Conservation (phyloP, 169 alveolate species). For the Eimeria acervulina region DNA sequence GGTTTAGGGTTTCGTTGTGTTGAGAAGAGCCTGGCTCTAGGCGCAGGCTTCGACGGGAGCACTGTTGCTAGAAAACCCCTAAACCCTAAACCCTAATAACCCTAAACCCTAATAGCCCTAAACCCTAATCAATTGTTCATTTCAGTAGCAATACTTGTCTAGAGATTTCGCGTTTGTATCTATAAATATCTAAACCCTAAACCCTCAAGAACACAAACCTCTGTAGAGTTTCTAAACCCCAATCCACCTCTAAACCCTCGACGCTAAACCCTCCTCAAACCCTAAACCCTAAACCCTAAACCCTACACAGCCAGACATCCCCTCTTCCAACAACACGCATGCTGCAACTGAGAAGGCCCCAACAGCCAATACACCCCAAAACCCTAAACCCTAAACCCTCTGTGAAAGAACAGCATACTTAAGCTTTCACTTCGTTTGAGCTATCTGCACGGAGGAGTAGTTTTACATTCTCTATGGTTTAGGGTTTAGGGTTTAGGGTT, state of each 20-base stretch:
- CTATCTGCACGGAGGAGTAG: neutral
- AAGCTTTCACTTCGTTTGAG: neutral
- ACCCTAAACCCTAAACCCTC: neutral
- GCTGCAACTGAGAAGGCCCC: no score
- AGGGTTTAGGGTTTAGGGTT: constrained; percentile 39
- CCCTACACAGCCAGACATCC: no score
- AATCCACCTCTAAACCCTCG: neutral
- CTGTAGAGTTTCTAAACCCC: neutral
- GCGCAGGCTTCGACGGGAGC: no score
- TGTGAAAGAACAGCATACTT: no score
- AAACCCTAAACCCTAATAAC: neutral
- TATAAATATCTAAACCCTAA: neutral
- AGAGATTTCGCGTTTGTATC: neutral
- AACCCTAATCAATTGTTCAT: neutral
- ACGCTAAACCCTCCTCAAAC: neutral
- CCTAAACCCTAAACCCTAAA: neutral
- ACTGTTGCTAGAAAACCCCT: no score
- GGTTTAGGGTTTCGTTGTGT: neutral
- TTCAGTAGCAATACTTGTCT: no score
- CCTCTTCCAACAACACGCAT: no score
- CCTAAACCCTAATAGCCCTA: no score
- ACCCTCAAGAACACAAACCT: neutral
- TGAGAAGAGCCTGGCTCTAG: no score
- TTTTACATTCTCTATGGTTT: neutral
- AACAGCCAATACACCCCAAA: neutral